Evolutionary conservation across 805 yeast species (phyloP).

Genomic region (Candida xiaguanensis): DNA sequence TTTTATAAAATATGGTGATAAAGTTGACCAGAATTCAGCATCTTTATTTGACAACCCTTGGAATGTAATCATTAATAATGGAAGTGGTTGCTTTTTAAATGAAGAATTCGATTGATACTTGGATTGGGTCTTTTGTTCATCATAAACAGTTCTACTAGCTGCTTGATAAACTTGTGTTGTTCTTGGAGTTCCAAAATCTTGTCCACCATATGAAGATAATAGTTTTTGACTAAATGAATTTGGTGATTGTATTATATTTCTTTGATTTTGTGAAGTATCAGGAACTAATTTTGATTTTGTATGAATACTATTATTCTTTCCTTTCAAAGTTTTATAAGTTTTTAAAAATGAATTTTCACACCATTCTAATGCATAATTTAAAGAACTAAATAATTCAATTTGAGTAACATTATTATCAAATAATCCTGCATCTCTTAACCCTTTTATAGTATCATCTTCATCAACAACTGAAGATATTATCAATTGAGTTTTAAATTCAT

Average conservation of each 20-base stretch:
- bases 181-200: conserved; percentile 40
- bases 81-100: conserved; percentile 53
- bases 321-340: conserved; percentile 46
- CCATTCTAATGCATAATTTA: conserved; percentile 92
- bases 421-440: conserved; percentile 80
- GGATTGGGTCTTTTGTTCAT: conserved; percentile 39
- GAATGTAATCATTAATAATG: conserved; percentile 61
- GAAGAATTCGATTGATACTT: conserved; percentile 43
- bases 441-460: conserved; percentile 60
- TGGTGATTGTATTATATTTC: neutral
- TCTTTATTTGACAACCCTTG: conserved; percentile 51
- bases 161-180: conserved; percentile 51
- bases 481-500: conserved; percentile 64
- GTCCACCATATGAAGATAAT: conserved; percentile 1
- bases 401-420: conserved; percentile 30
- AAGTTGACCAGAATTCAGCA: conserved; percentile 59
- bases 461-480: conserved; percentile 75
- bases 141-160: conserved; percentile 43
- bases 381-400: conserved; percentile 66
- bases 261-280: neutral
- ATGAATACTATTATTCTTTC: conserved; percentile 12
- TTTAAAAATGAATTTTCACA: conserved; percentile 87
- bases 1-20: conserved; percentile 50
- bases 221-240: conserved; percentile 4
- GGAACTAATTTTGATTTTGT: conserved; percentile 3